These are phyloP conservation scores for Fusarium sarcochroum DNA, from an alignment of 2,329 filamentous ascomycete species.

Conservation along the genomic window DNA sequence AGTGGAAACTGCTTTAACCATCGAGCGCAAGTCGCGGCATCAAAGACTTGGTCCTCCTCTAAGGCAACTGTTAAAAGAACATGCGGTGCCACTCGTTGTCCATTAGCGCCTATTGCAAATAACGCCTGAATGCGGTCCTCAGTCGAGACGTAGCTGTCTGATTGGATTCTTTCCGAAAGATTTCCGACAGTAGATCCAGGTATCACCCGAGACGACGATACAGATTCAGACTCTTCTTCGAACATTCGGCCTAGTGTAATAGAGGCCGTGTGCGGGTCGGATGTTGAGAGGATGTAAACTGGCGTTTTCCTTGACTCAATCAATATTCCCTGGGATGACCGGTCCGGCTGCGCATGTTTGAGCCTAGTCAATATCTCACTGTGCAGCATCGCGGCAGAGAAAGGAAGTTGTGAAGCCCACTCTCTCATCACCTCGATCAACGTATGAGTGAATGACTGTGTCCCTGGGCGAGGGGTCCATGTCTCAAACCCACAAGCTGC, in stretches of 20 bases:
- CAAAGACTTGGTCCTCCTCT: conserved; percentile 46
- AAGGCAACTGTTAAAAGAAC: conserved; percentile 46
- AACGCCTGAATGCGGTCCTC: conserved; percentile 45
- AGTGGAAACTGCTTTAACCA: conserved; percentile 50
- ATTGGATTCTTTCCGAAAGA: conserved; percentile 44
- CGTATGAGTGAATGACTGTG: conserved; percentile 46
- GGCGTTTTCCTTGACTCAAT: conserved; percentile 47
- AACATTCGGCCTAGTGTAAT: conserved; percentile 44
- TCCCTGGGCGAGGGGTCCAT: conserved; percentile 44
- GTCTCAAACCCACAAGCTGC: conserved; percentile 48
- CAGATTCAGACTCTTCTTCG: conserved; percentile 39
- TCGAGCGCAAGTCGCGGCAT: conserved; percentile 45
- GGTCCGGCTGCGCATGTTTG: conserved; percentile 45
- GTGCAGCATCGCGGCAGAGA: conserved; percentile 49
- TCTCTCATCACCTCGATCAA: conserved; percentile 48
- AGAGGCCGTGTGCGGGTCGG: conserved; percentile 45
- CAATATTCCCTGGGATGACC: conserved; percentile 41
- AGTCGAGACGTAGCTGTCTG: conserved; percentile 37
- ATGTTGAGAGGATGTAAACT: conserved; percentile 47
- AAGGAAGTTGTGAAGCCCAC: conserved; percentile 45
- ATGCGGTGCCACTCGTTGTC: conserved; percentile 43
- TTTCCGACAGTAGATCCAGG: conserved; percentile 37
- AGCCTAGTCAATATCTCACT: conserved; percentile 47
- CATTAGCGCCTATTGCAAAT: conserved; percentile 39
- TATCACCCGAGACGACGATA: conserved; percentile 40